phyloP scores from a whole-genome alignment of 1,139 yeast genomes.

The Scheffersomyces lignicola region DNA sequence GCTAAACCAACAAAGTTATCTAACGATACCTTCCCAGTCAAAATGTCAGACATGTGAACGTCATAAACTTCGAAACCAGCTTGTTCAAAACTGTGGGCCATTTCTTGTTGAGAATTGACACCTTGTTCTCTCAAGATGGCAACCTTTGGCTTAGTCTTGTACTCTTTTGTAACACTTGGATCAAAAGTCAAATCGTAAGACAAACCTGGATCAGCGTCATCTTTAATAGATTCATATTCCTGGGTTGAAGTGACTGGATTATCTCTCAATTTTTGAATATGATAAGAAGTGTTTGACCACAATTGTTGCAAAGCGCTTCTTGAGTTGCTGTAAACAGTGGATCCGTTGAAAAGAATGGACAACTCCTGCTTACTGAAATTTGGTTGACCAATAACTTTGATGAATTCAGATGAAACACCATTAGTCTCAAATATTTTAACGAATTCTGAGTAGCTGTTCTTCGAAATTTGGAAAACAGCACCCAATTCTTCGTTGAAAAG shows the following conservation, averaged over 20 bases:
- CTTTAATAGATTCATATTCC: constrained; percentile 73
- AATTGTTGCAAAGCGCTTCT: constrained; percentile 75
- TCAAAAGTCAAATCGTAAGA: constrained; percentile 74
- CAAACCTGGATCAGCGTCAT: constrained; percentile 89
- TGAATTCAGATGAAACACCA: constrained; percentile 54
- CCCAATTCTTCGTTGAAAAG: constrained; percentile 94
- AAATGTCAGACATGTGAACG: constrained; percentile 94
- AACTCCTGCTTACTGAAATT: constrained; percentile 55
- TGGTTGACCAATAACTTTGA: constrained; percentile 70
- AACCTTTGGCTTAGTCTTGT: constrained; percentile 69
- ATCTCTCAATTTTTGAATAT: constrained; percentile 89
- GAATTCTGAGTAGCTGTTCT: constrained; percentile 55
- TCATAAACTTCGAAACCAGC: constrained; percentile 94
- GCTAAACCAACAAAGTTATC: constrained; percentile 89
- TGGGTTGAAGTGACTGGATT: constrained; percentile 89
- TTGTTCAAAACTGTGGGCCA: constrained; percentile 96
- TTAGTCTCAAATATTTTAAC: constrained; percentile 50
- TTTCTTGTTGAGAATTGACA: constrained; percentile 96
- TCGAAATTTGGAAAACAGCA: constrained; percentile 86
- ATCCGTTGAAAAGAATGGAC: constrained; percentile 47
- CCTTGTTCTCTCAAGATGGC: constrained; percentile 99
- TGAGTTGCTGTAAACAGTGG: constrained; percentile 47
- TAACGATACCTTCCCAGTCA: constrained; percentile 70
- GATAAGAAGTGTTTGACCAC: constrained; percentile 90
- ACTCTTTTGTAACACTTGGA: constrained; percentile 19